These are phyloP conservation scores for Penicillium sp. DNA, from an alignment of 2,329 filamentous ascomycete genomes.

Conservation along the genomic window DNA sequence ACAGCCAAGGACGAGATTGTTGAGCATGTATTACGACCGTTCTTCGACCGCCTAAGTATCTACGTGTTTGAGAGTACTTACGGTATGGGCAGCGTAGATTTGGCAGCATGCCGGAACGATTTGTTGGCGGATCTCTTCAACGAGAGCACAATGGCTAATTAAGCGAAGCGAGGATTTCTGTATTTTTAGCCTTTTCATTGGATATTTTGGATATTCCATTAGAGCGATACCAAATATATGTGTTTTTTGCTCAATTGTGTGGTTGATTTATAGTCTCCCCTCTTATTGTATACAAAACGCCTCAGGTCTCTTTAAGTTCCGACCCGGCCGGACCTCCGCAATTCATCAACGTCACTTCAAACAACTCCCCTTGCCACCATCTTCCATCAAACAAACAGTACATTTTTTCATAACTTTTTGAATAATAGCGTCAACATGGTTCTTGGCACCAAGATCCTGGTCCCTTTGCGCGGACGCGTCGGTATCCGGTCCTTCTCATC, in stretches of 20 bases:
- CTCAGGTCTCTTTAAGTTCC: constrained; percentile 7
- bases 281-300: constrained; percentile 1
- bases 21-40: constrained; percentile 76
- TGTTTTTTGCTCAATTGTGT: background rate
- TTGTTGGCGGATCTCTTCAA: constrained; percentile 76
- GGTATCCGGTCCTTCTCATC: constrained; percentile 37
- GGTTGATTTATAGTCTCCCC: background rate
- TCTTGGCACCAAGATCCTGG: constrained; percentile 18
- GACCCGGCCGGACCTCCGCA: constrained; percentile 22
- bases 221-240: constrained; percentile 5
- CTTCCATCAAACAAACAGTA: constrained; percentile 3
- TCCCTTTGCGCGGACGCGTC: constrained; percentile 25
- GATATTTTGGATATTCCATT: constrained; percentile 4
- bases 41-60: constrained; percentile 89
- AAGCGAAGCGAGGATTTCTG: constrained; percentile 11
- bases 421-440: constrained; percentile 15
- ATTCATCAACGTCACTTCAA: constrained; percentile 22
- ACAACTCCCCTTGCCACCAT: constrained; percentile 16
- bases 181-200: constrained; percentile 10
- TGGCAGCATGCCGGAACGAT: constrained; percentile 61
- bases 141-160: constrained; percentile 60
- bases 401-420: background rate
- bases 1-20: constrained; percentile 63
- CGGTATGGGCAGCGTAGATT: constrained; percentile 70
- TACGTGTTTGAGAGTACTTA: constrained; percentile 92